Conservation (phyloP, 805 yeast genomes). For the Pichia scutulata region DNA sequence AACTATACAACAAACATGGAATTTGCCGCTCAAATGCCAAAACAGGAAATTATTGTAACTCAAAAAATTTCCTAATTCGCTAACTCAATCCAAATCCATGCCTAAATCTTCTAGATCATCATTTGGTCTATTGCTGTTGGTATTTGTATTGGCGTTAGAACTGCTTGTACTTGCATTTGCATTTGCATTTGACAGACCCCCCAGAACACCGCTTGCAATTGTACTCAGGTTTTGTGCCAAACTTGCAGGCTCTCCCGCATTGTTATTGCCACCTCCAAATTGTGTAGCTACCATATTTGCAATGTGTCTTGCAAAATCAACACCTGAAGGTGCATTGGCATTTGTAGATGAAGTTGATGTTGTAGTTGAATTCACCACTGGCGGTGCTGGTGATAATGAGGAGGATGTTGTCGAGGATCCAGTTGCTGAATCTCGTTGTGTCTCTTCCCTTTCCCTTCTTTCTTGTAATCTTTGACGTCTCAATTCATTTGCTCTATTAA, state of each 20-base stretch:
- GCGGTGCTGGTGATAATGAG: not conserved
- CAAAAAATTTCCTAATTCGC: not conserved
- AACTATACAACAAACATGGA: not conserved
- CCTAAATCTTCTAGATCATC: slow-evolving; percentile 1
- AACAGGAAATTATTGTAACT: not conserved
- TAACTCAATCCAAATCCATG: slow-evolving; percentile 7
- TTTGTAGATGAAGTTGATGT: not conserved
- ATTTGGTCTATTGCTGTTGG: not conserved
- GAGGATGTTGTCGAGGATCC: not conserved
- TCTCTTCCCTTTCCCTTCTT: not conserved
- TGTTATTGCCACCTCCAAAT: slow-evolving; percentile 1
- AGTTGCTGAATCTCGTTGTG: not conserved
- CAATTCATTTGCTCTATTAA: slow-evolving; percentile 4
- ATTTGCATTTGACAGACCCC: not conserved
- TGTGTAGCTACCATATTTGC: slow-evolving; percentile 9
- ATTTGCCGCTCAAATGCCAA: not conserved
- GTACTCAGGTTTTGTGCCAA: slow-evolving; percentile 3
- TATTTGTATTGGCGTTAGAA: not conserved
- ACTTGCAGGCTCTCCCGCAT: not conserved
- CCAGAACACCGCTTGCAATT: slow-evolving; percentile 4
- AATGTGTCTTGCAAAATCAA: slow-evolving; percentile 8
- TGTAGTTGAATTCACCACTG: not conserved
- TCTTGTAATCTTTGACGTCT: slow-evolving; percentile 1
- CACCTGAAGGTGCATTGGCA: not conserved
- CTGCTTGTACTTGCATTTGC: not conserved